These are phyloP conservation scores for Phymatotrichopsis omnivora DNA, from an alignment of 2,329 filamentous ascomycete genomes.

Conservation along the genomic window DNA sequence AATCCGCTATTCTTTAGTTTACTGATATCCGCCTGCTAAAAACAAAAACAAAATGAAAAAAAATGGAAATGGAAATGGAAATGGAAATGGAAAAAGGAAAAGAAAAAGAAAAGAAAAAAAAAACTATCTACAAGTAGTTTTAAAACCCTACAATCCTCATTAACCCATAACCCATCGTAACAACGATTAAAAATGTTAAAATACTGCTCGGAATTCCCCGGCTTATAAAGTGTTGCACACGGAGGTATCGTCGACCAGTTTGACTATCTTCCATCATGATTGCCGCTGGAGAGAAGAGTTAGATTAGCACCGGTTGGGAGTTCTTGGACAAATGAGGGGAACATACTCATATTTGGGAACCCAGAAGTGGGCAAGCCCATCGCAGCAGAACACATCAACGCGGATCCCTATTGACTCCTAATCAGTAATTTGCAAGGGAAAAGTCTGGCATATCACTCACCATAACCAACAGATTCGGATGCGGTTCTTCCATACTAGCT, in stretches of 20 bases:
- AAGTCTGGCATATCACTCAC: slow-evolving; percentile 9
- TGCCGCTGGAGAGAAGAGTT: slow-evolving; percentile 50
- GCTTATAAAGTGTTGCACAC: slow-evolving; percentile 89
- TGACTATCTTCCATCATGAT: slow-evolving; percentile 98
- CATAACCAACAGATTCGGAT: slow-evolving; percentile 94
- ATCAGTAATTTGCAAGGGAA: neutral
- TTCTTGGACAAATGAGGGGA: no score
- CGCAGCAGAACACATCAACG: slow-evolving; percentile 93
- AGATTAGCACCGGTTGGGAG: no score
- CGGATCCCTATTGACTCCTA: slow-evolving; percentile 47
- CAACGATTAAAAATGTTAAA: slow-evolving; percentile 67
- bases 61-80: slow-evolving; percentile 5
- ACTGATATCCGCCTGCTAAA: neutral
- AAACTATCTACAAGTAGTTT: slow-evolving; percentile 7
- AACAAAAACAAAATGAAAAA: neutral
- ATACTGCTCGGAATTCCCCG: slow-evolving; percentile 83
- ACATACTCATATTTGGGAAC: slow-evolving; percentile 99
- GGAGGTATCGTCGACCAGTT: slow-evolving; percentile 81
- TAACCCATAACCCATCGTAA: slow-evolving; percentile 81
- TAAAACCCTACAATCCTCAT: slow-evolving; percentile 68
- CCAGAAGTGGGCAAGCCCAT: slow-evolving; percentile 95
- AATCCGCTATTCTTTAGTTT: slow-evolving; percentile 1
- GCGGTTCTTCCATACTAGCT: slow-evolving; percentile 71
- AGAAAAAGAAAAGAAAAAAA: slow-evolving; percentile 2
- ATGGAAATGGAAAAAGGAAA: neutral